Evolutionary conservation across 1,284 basidiomycete genomes (phyloP).

Genomic region (Trametes polyzona): DNA sequence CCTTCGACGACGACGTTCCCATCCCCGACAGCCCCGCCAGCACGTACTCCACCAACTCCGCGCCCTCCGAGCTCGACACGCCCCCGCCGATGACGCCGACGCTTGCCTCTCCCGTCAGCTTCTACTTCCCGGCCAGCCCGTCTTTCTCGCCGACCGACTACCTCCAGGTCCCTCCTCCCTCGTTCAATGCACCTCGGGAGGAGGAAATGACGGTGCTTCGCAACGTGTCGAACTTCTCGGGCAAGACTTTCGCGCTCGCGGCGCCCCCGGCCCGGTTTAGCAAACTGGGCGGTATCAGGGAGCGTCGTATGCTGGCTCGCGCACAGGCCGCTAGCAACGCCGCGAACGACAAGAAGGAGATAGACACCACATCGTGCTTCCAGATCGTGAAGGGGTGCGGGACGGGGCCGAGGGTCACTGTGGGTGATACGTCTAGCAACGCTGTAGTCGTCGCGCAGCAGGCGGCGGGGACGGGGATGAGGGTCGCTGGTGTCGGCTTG

Average conservation of each 20-base stretch:
- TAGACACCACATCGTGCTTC: background rate
- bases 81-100: conserved; percentile 18
- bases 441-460: background rate
- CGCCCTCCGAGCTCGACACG: conserved; percentile 9
- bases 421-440: background rate
- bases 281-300: background rate
- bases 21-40: conserved; percentile 10
- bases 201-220: conserved; percentile 3
- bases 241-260: conserved; percentile 11
- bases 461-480: background rate
- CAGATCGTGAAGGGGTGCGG: background rate
- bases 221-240: conserved; percentile 12
- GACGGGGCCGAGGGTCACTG: background rate
- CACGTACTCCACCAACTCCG: conserved; percentile 15
- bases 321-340: background rate
- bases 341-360: background rate
- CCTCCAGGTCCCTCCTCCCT: conserved; percentile 16
- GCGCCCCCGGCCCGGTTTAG: background rate
- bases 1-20: conserved; percentile 7
- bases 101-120: conserved; percentile 13
- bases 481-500: conserved; percentile 5
- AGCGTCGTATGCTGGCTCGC: background rate
- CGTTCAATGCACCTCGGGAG: conserved; percentile 12
- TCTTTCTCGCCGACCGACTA: conserved; percentile 5
- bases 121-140: conserved; percentile 16